A percentile compares a stretch with the other conserved stretches of the same genome.
Evolutionary conservation across 345 rosid genomes (phyloP).

Genomic region (Stellera chamaejasme): DNA sequence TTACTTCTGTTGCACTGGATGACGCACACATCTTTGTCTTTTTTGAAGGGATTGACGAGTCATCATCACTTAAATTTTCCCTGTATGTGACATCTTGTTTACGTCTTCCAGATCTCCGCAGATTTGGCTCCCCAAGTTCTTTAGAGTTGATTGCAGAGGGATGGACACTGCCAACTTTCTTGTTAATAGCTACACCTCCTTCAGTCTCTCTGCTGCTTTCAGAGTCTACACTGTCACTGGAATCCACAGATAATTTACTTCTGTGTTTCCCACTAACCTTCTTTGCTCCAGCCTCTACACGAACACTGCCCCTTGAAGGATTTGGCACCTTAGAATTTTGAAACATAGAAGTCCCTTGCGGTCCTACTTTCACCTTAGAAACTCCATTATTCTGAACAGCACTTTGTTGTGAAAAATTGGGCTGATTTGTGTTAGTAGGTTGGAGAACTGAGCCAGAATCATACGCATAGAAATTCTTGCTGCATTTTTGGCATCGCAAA

Average conservation of each 20-base stretch:
- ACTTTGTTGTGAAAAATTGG: slow-evolving; percentile 32
- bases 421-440: slow-evolving; percentile 17
- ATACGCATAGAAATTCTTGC: slow-evolving; percentile 40
- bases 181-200: slow-evolving; percentile 24
- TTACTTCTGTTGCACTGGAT: slow-evolving; percentile 15
- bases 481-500: slow-evolving; percentile 45
- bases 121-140: slow-evolving; percentile 23
- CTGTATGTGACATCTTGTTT: slow-evolving; percentile 58
- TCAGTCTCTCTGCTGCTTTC: slow-evolving; percentile 34
- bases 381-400: slow-evolving; percentile 32
- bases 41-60: slow-evolving; percentile 19
- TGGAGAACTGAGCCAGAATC: slow-evolving; percentile 26
- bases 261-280: slow-evolving; percentile 36
- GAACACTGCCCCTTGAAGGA: slow-evolving; percentile 15
- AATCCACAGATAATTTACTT: slow-evolving; percentile 40
- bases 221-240: slow-evolving; percentile 45
- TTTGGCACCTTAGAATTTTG: slow-evolving; percentile 21
- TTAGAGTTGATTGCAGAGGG: slow-evolving; percentile 21
- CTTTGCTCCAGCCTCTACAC: slow-evolving; percentile 23
- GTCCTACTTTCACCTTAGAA: slow-evolving; percentile 31
- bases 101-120: slow-evolving; percentile 60
- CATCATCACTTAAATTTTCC: slow-evolving; percentile 60
- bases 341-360: slow-evolving; percentile 21
- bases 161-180: slow-evolving; percentile 23
- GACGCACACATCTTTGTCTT: slow-evolving; percentile 26